Evolutionary conservation across 768 basidiomycete species (phyloP).

Genomic region (Leccinum olivaceopallidum): DNA sequence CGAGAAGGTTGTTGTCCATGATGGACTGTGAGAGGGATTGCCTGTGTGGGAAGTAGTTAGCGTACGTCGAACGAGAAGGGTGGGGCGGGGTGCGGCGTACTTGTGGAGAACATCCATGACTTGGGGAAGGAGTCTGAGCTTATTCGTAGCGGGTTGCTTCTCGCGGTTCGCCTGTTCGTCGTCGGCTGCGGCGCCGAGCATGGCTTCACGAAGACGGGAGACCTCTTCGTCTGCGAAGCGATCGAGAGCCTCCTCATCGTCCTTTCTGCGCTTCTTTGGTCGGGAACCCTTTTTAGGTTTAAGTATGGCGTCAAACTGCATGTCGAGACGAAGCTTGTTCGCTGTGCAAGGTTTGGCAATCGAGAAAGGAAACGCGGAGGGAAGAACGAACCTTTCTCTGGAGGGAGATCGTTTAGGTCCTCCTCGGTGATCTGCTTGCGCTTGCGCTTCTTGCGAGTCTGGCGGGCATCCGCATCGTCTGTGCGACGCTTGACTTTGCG

Average conservation of each 20-base stretch:
- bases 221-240: slow-evolving; percentile 90
- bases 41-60: slow-evolving; percentile 41
- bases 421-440: slow-evolving; percentile 60
- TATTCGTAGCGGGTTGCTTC: slow-evolving; percentile 79
- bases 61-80: too few species aligned
- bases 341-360: slow-evolving; percentile 43
- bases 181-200: slow-evolving; percentile 83
- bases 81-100: slow-evolving; percentile 42
- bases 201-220: slow-evolving; percentile 80
- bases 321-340: slow-evolving; percentile 74
- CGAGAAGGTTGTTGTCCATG: slow-evolving; percentile 91
- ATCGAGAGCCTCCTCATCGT: slow-evolving; percentile 80
- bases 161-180: slow-evolving; percentile 80
- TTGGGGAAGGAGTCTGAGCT: slow-evolving; percentile 81
- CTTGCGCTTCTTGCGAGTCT: slow-evolving; percentile 54
- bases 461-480: slow-evolving; percentile 41
- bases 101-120: slow-evolving; percentile 94
- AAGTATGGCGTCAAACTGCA: slow-evolving; percentile 84
- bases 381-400: slow-evolving; percentile 65
- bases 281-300: slow-evolving; percentile 73
- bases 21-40: slow-evolving; percentile 87
- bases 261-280: slow-evolving; percentile 71
- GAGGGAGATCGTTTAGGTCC: slow-evolving; percentile 67
- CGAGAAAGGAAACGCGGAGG: not conserved
- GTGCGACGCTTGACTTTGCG: slow-evolving; percentile 39